Base-by-base conservation (phyloP, 768 basidiomycete species). In the Mycena rebaudengoi region DNA sequence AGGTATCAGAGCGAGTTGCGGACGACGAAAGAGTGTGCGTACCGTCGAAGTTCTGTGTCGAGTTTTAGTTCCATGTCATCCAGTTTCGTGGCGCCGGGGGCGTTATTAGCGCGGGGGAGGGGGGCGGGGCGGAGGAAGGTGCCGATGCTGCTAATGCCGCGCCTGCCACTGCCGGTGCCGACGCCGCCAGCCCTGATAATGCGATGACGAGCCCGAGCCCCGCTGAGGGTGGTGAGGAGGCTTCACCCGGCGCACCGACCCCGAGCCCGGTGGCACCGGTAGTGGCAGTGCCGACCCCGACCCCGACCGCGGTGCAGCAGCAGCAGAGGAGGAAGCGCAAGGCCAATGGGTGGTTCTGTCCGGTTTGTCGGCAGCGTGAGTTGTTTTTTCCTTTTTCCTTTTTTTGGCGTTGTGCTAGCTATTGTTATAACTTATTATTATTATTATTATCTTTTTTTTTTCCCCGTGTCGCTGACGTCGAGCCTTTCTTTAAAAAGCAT, bases 341-440 rank as follows among this genome's bases (percentile, higher is more conserved):
- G 80, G 92, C 94, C 0, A 98, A 98, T 77, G 96, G 96, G 6
- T 98, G 96, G 96, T 94, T 92, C 84, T 98, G 96, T 74, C 96
- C 96, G 26, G 94, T 98, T 49, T 97, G 96, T 76, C 86, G 96
- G 68, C 95, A 96, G 83, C 95, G 94, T 96, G 73, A 76, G 93
- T 85, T 7, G 21, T 26, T 6, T 35, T 28, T 50, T n/a, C 46
- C 28, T 23, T 37, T 52, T 54, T 35, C 44, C 46, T 32, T 61
- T 65, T 41, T 41, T 41, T 8, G 10, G 40, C 21, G 10, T 41
- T 41, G n/a, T n/a, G n/a, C n/a, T n/a, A n/a, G n/a, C n/a, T n/a
- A n/a, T n/a, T n/a, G n/a, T n/a, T n/a, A n/a, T n/a, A n/a, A n/a
- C n/a, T n/a, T n/a, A n/a, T n/a, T n/a, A n/a, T n/a, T n/a, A n/a